Percentiles rank a stretch among this genome's conserved stretches.
Evolutionary conservation across 2,329 filamentous ascomycete species (phyloP).

Genomic region (Dactylella cylindrospora): DNA sequence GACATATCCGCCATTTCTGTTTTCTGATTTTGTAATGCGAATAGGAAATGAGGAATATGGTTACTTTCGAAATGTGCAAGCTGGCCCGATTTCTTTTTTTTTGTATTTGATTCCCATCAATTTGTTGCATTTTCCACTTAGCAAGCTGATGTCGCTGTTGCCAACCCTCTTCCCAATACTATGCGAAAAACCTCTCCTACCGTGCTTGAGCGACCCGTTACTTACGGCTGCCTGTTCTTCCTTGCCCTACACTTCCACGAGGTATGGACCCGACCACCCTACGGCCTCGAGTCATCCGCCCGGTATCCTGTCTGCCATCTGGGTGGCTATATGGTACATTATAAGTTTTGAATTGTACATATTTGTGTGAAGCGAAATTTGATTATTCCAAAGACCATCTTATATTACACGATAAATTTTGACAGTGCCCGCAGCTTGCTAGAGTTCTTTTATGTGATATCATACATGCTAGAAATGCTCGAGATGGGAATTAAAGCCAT

Average conservation of each 20-base stretch:
- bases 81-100: background rate
- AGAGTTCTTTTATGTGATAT: background rate
- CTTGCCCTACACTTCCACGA: no score
- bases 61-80: constrained; percentile 5
- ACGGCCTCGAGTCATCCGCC: no score
- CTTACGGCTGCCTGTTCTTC: no score
- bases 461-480: background rate
- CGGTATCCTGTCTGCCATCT: constrained; percentile 12
- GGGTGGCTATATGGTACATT: constrained; percentile 3
- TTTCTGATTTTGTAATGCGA: constrained; percentile 7
- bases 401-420: background rate
- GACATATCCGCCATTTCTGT: constrained; percentile 20
- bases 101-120: constrained; percentile 7
- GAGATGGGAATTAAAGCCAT: background rate
- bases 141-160: constrained; percentile 32
- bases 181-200: no score
- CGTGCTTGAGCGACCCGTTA: no score
- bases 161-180: constrained; percentile 8
- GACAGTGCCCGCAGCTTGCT: background rate
- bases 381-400: background rate
- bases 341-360: constrained; percentile 35
- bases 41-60: constrained; percentile 4
- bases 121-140: constrained; percentile 43
- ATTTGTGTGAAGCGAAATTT: constrained; percentile 27
- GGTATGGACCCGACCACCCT: no score